Percentiles rank a stretch among this genome's conserved stretches.
phyloP scores from a whole-genome alignment of 2,329 filamentous ascomycete genomes.

The Emmonsia crescens region DNA sequence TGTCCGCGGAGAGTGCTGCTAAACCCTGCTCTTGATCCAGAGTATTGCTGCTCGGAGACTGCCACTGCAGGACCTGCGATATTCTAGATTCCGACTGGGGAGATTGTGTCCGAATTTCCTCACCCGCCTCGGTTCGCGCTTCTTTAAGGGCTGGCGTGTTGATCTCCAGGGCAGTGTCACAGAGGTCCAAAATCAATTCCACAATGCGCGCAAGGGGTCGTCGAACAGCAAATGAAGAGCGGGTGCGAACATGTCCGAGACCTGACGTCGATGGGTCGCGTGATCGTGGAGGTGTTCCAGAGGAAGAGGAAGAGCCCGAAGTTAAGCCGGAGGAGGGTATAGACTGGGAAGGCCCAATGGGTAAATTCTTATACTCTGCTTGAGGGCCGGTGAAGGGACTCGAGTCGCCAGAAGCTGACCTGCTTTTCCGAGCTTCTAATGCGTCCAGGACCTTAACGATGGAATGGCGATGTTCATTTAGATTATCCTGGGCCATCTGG shows the following conservation, averaged over 20 bases:
- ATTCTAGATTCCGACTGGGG: slow-evolving; percentile 93
- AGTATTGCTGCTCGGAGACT: slow-evolving; percentile 82
- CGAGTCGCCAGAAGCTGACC: slow-evolving; percentile 35
- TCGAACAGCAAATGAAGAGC: slow-evolving; percentile 75
- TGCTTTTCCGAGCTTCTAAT: slow-evolving; percentile 55
- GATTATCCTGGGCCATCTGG: slow-evolving; percentile 83
- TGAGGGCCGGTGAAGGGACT: slow-evolving; percentile 44
- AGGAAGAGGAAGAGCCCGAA: slow-evolving; percentile 59
- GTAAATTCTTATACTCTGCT: slow-evolving; percentile 77
- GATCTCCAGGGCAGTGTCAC: slow-evolving; percentile 90
- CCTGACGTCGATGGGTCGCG: slow-evolving; percentile 56
- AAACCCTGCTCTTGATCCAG: slow-evolving; percentile 89
- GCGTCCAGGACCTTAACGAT: slow-evolving; percentile 94
- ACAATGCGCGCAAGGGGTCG: slow-evolving; percentile 87
- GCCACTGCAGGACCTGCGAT: slow-evolving; percentile 90
- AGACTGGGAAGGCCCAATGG: slow-evolving; percentile 63
- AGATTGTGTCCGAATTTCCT: slow-evolving; percentile 83
- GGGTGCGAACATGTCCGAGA: slow-evolving; percentile 66
- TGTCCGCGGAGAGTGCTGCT: slow-evolving; percentile 78
- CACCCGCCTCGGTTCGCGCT: slow-evolving; percentile 48
- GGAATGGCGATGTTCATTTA: slow-evolving; percentile 83
- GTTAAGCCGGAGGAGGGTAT: slow-evolving; percentile 62
- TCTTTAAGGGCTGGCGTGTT: slow-evolving; percentile 92
- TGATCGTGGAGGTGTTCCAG: slow-evolving; percentile 54
- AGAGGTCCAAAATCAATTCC: slow-evolving; percentile 86